Base-by-base conservation (phyloP, 495 filamentous ascomycete genomes). In the Pseudoneurospora amorphoporcata region DNA sequence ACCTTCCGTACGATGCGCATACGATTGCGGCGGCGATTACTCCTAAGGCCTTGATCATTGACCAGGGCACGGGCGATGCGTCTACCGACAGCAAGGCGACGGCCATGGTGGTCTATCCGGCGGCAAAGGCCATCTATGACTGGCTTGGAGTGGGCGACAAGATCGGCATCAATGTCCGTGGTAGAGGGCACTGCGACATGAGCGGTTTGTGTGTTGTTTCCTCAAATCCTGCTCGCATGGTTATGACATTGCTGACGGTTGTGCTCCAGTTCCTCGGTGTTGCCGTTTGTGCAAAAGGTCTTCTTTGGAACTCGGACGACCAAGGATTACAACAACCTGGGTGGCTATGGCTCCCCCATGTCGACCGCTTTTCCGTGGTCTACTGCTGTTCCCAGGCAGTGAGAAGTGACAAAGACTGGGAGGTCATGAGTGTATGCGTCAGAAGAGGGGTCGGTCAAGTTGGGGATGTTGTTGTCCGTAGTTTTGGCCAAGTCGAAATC, bases 21-120 rank as follows among this genome's bases (percentile, higher is more conserved):
- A 87, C 84, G 32, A 85, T 88, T 72, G 85, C 84, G 3, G 83
- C 85, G 1, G 84, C 85, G 10, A 83, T 87, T 53, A 84, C 86
- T n/a, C 86, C 86, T 0, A 77, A 85, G n/a, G 86, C 86, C 0
- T 73, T 87, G 2, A 77, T 86, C 29, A 84, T 86, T 69, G 84
- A 87, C 68, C 84, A 87, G 75, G 84, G 84, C 16, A 79, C 79
- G 4, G 81, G 81, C 29, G 86, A 87, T 73, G 79, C 79, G 69
- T 87, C 83, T 73, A 82, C 81, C n/a, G 83, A 87, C 72, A 84
- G 81, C 71, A 86, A 86, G 78, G 86, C 79, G 35, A 87, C 86
- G 4, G 80, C 86, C 6, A 78, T 83, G 7, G 79, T 86, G 16
- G 80, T 84, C 6, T 87, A 84, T 70, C 86, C 86, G 4, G 85